phyloP scores from a whole-genome alignment of 352 stramenopile genomes.

The Globisporangium viniferum region DNA sequence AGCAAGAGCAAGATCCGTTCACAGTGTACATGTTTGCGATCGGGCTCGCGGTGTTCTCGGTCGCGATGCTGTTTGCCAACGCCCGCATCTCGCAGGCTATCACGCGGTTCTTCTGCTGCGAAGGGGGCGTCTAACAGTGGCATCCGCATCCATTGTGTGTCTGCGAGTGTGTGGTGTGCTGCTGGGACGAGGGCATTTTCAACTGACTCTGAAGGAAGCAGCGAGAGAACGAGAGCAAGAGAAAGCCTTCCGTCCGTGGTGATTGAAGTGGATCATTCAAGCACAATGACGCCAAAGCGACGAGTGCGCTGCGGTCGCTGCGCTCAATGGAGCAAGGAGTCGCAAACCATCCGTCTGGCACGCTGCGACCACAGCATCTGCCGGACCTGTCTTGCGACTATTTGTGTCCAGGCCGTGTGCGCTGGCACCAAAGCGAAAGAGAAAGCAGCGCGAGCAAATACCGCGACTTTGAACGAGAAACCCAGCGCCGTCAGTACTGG shows the following conservation, averaged over 20 bases:
- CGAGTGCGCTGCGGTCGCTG: not conserved
- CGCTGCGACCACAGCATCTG: conserved; percentile 5
- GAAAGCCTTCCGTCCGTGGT: not conserved
- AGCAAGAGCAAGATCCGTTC: conserved; percentile 21
- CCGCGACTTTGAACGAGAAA: not conserved
- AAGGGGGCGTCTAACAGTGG: conserved; percentile 10
- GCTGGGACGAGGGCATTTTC: not conserved
- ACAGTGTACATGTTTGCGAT: conserved; percentile 29
- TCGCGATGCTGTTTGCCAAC: conserved; percentile 39
- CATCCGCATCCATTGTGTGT: not conserved
- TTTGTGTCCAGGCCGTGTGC: not conserved
- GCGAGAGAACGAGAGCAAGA: conserved; percentile 3
- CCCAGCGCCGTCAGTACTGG: not conserved
- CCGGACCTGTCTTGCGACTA: not conserved
- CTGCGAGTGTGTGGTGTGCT: not conserved
- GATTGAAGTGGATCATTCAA: not conserved
- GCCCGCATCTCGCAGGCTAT: conserved; percentile 37
- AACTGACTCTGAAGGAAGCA: not conserved
- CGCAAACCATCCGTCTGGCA: not conserved
- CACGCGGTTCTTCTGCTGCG: conserved; percentile 62
- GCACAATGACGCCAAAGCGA: not conserved
- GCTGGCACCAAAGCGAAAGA: not conserved
- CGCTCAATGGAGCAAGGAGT: conserved; percentile 4
- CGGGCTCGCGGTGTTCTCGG: conserved; percentile 25
- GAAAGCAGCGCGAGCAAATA: not conserved